phyloP scores from a whole-genome alignment of 2,329 filamentous ascomycete species.

The Sarocladium kiliense region DNA sequence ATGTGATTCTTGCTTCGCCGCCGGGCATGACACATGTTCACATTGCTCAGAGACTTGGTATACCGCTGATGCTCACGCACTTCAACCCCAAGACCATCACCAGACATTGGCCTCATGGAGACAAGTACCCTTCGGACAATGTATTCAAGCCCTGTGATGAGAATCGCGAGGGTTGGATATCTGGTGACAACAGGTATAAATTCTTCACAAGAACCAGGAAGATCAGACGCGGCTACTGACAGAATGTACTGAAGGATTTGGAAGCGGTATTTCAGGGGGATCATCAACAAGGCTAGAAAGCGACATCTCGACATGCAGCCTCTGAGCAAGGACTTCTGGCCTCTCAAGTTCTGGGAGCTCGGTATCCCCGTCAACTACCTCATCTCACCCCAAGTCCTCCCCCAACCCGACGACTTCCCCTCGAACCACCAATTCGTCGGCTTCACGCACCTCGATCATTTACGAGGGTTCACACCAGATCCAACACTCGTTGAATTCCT shows the following conservation, averaged over 20 bases:
- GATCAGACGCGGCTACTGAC: neutral
- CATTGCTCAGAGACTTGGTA: neutral
- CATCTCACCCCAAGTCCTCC: neutral
- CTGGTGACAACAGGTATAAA: neutral
- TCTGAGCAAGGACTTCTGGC: neutral
- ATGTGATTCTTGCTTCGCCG: neutral
- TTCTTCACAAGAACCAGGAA: neutral
- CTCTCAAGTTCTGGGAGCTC: neutral
- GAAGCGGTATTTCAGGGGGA: neutral
- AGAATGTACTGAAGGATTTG: neutral
- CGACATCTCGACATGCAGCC: neutral
- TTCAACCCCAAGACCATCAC: constrained; percentile 4
- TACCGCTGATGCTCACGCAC: neutral
- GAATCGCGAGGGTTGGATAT: neutral
- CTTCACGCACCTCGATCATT: neutral
- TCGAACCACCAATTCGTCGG: neutral
- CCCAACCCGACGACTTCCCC: neutral
- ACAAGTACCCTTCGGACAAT: neutral
- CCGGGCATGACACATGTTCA: constrained; percentile 1
- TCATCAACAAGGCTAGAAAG: neutral
- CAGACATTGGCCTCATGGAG: neutral
- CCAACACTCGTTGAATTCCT: neutral
- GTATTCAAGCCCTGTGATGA: neutral
- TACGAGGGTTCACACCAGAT: neutral
- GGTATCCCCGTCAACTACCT: neutral